These are phyloP conservation scores for Orbilia blumenaviensis DNA, from an alignment of 2,329 filamentous ascomycete species.

Conservation along the genomic window DNA sequence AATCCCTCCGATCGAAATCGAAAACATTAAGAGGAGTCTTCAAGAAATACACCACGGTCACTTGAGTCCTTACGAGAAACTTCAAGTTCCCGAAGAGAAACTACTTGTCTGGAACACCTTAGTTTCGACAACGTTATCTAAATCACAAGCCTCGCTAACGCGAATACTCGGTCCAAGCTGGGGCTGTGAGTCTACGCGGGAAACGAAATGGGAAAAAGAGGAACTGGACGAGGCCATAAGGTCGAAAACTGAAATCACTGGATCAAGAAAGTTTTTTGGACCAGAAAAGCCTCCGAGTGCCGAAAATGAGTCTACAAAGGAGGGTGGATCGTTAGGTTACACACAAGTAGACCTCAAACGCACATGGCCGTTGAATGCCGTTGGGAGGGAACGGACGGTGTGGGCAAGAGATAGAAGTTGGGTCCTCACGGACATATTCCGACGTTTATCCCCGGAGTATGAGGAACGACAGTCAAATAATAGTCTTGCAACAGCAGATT, in stretches of 20 bases:
- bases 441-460: conserved; percentile 10
- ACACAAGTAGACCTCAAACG: conserved; percentile 56
- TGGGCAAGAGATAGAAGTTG: conserved; percentile 58
- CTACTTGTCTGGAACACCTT: conserved; percentile 54
- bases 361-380: conserved; percentile 56
- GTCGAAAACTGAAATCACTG: conserved; percentile 39
- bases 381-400: conserved; percentile 57
- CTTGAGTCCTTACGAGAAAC: conserved; percentile 42
- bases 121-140: conserved; percentile 25
- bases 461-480: neutral
- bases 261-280: conserved; percentile 35
- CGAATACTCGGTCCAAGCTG: conserved; percentile 54
- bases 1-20: conserved; percentile 29
- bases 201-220: conserved; percentile 53
- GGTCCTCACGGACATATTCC: conserved; percentile 54
- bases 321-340: conserved; percentile 53
- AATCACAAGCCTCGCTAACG: conserved; percentile 48
- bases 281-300: conserved; percentile 21
- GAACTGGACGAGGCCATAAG: conserved; percentile 54
- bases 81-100: conserved; percentile 44
- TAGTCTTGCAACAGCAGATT: conserved; percentile 35
- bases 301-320: conserved; percentile 1
- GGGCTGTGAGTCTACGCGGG: conserved; percentile 53
- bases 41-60: conserved; percentile 39
- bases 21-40: conserved; percentile 52